Conservation (phyloP, 805 yeast genomes). For the Wickerhamiella bombiphila region DNA sequence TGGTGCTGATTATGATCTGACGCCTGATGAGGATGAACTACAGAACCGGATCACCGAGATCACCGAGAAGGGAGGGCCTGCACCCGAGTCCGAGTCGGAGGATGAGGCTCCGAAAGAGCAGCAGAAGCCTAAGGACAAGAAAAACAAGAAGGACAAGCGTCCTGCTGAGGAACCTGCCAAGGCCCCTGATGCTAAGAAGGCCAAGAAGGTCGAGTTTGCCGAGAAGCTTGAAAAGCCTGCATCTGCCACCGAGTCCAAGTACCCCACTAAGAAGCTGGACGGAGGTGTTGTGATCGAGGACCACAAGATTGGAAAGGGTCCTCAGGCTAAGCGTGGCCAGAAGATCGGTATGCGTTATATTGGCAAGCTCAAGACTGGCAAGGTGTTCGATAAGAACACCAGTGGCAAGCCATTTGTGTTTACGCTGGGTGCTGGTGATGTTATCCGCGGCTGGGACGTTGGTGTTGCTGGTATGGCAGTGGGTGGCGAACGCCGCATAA, state of each 20-base stretch:
- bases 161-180: constrained; percentile 25
- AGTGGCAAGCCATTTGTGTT: constrained; percentile 91
- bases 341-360: constrained; percentile 94
- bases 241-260: constrained; percentile 31
- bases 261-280: constrained; percentile 57
- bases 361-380: constrained; percentile 94
- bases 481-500: constrained; percentile 97
- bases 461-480: constrained; percentile 98
- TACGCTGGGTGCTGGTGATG: constrained; percentile 92
- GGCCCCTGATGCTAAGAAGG: constrained; percentile 27
- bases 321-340: constrained; percentile 73
- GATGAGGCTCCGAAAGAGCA: constrained; percentile 22
- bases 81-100: constrained; percentile 25
- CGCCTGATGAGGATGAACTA: constrained; percentile 23
- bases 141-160: constrained; percentile 24
- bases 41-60: constrained; percentile 28
- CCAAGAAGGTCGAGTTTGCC: constrained; percentile 75
- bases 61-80: constrained; percentile 33
- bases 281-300: constrained; percentile 94
- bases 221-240: constrained; percentile 93
- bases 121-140: constrained; percentile 18
- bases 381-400: constrained; percentile 93
- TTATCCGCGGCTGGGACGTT: constrained; percentile 95
- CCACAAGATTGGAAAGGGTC: constrained; percentile 77
- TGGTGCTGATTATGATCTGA: constrained; percentile 43